A percentile compares a stretch with the other conserved stretches of the same genome.
These are phyloP conservation scores for Phylloporus scabripes DNA, from an alignment of 768 basidiomycete genomes.

Conservation along the genomic window DNA sequence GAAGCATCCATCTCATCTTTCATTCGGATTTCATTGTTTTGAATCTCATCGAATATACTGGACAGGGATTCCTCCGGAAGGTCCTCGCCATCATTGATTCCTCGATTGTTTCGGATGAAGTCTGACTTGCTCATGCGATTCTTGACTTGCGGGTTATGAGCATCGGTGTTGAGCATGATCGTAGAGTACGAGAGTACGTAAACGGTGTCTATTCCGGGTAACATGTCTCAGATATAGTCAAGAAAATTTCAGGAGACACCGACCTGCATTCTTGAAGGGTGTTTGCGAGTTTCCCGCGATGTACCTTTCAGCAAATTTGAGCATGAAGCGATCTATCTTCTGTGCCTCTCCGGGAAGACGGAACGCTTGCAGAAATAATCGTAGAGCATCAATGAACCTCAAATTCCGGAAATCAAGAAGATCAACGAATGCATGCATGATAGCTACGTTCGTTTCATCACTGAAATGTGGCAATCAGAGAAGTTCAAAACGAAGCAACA, in stretches of 20 bases:
- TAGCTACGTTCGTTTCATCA: constrained; percentile 83
- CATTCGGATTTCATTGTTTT: constrained; percentile 93
- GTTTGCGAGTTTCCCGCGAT: constrained; percentile 83
- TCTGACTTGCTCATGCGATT: constrained; percentile 88
- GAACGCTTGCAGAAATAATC: constrained; percentile 90
- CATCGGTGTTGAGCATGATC: constrained; percentile 96
- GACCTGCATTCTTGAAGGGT: constrained; percentile 91
- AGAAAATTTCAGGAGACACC: constrained; percentile 21
- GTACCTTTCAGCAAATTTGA: constrained; percentile 97
- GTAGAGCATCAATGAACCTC: constrained; percentile 84
- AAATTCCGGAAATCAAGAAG: constrained; percentile 78
- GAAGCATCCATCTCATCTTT: constrained; percentile 88
- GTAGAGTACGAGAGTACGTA: constrained; percentile 94
- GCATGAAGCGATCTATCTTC: constrained; percentile 98
- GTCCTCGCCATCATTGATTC: constrained; percentile 88
- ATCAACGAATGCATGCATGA: constrained; percentile 98
- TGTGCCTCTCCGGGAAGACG: constrained; percentile 96
- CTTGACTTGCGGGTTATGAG: constrained; percentile 93
- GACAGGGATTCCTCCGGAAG: constrained; percentile 81
- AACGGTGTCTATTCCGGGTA: constrained; percentile 60
- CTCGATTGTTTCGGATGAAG: constrained; percentile 92
- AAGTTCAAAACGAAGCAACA: not conserved
- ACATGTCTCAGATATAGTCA: constrained; percentile 5
- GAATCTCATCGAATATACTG: constrained; percentile 86
- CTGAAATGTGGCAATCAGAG: constrained; percentile 37